These are phyloP conservation scores for Coemansia sp. DNA, from an alignment of 192 early-diverging fungal species.

Conservation along the genomic window DNA sequence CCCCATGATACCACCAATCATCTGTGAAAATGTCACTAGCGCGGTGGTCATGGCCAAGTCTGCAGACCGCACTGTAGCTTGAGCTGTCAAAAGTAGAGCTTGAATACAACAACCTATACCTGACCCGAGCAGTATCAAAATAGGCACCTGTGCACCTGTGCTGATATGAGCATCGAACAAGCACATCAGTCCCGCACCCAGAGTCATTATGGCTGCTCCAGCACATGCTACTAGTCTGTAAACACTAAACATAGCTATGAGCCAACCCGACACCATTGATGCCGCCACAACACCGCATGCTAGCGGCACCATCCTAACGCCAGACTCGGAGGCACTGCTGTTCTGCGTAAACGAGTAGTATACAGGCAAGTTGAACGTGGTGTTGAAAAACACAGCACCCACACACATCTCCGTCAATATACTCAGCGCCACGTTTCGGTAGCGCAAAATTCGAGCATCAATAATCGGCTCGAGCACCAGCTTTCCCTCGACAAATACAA, in stretches of 20 bases:
- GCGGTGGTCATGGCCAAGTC: constrained; percentile 46
- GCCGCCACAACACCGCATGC: constrained; percentile 38
- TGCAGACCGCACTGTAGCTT: constrained; percentile 28
- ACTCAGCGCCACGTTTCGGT: constrained; percentile 54
- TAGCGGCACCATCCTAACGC: constrained; percentile 43
- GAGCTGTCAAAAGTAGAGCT: constrained; percentile 41
- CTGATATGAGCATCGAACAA: constrained; percentile 36
- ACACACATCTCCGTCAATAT: constrained; percentile 44
- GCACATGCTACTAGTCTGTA: constrained; percentile 34
- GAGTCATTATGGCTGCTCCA: constrained; percentile 35
- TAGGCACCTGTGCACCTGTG: constrained; percentile 33
- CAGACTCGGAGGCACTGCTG: constrained; percentile 42
- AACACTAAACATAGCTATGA: constrained; percentile 43
- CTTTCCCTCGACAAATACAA: constrained; percentile 65
- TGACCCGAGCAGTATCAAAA: constrained; percentile 38
- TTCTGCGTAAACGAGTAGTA: constrained; percentile 49
- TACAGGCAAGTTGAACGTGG: constrained; percentile 48
- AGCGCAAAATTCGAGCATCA: constrained; percentile 58
- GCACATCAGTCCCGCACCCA: constrained; percentile 39
- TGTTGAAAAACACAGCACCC: constrained; percentile 46
- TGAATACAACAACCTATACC: constrained; percentile 51
- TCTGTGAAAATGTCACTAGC: constrained; percentile 47
- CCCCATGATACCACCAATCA: constrained; percentile 50
- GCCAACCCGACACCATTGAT: constrained; percentile 37
- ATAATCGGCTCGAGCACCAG: constrained; percentile 79